These are phyloP conservation scores for Sindora glabra DNA, from an alignment of 306 rosid species.

Conservation along the genomic window DNA sequence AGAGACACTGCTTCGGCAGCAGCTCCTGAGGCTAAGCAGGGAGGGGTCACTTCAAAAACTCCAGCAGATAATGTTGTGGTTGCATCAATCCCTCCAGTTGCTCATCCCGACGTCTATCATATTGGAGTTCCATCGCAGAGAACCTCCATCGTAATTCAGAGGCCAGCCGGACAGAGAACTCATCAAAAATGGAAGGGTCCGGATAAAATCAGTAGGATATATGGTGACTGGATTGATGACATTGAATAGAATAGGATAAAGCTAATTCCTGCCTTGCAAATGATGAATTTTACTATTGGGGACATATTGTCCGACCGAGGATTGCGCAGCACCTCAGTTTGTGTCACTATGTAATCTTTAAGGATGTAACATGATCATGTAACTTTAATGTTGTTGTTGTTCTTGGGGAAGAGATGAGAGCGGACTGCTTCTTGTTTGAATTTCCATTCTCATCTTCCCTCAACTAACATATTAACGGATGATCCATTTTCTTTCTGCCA, in stretches of 20 bases:
- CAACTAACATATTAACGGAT: slow-evolving; percentile 3
- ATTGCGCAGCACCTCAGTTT: slow-evolving; percentile 16
- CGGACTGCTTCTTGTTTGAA: slow-evolving; percentile 15
- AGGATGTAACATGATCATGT: slow-evolving; percentile 17
- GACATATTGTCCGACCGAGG: neutral
- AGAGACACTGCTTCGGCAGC: slow-evolving; percentile 52
- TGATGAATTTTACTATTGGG: slow-evolving; percentile 7
- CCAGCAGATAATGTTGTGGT: slow-evolving; percentile 55
- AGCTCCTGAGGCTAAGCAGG: slow-evolving; percentile 60
- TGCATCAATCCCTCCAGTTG: slow-evolving; percentile 50
- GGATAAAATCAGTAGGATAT: slow-evolving; percentile 95
- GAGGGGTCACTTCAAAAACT: slow-evolving; percentile 46
- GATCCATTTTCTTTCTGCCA: slow-evolving; percentile 17
- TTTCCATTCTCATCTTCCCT: slow-evolving; percentile 18
- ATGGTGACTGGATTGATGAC: slow-evolving; percentile 98
- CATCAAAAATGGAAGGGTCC: slow-evolving; percentile 99
- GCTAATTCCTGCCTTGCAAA: slow-evolving; percentile 11
- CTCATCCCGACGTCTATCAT: slow-evolving; percentile 75
- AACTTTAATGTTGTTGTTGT: slow-evolving; percentile 19
- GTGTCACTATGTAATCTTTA: slow-evolving; percentile 12
- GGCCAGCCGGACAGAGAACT: slow-evolving; percentile 80
- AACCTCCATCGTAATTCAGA: slow-evolving; percentile 63
- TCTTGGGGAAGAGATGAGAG: neutral
- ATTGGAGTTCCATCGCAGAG: slow-evolving; percentile 80
- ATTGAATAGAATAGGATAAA: slow-evolving; percentile 50